These are phyloP conservation scores for Pelargonium nanum DNA, from an alignment of 345 rosid species.

Conservation along the genomic window DNA sequence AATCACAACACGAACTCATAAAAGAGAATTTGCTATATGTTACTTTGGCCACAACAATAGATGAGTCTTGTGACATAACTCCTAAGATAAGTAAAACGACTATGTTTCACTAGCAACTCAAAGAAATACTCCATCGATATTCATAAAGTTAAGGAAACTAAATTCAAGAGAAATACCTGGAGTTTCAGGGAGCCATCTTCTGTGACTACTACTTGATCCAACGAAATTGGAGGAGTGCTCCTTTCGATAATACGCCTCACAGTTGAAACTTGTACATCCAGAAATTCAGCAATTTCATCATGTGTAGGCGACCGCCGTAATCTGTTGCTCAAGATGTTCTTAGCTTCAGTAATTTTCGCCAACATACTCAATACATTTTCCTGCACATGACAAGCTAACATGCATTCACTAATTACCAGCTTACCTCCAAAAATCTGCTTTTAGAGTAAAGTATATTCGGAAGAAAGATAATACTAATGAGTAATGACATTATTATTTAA, in stretches of 20 bases:
- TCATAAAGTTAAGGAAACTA: too few species aligned
- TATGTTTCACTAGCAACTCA: too few species aligned
- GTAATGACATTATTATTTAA: too few species aligned
- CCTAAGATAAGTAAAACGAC: too few species aligned
- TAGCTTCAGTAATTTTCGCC: constrained; percentile 43
- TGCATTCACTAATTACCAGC: constrained; percentile 42
- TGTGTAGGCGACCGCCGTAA: constrained; percentile 27
- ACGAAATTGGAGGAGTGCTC: constrained; percentile 34
- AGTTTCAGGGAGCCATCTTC: constrained; percentile 33
- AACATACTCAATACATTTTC: constrained; percentile 32
- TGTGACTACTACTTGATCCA: constrained; percentile 22
- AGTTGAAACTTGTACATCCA: constrained; percentile 30
- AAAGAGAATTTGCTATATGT: too few species aligned
- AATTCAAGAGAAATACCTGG: constrained; percentile 21
- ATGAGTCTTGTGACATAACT: too few species aligned
- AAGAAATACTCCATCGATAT: too few species aligned
- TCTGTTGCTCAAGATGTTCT: constrained; percentile 20
- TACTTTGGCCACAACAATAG: too few species aligned
- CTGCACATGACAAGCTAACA: constrained; percentile 44
- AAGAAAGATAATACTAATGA: not conserved
- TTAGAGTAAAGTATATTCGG: not conserved
- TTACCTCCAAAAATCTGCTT: constrained; percentile 13
- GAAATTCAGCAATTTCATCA: constrained; percentile 42
- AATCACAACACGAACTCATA: too few species aligned
- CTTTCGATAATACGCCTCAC: constrained; percentile 29